Evolutionary conservation across 805 yeast species (phyloP).

Genomic region (Barnettozyma sp.): DNA sequence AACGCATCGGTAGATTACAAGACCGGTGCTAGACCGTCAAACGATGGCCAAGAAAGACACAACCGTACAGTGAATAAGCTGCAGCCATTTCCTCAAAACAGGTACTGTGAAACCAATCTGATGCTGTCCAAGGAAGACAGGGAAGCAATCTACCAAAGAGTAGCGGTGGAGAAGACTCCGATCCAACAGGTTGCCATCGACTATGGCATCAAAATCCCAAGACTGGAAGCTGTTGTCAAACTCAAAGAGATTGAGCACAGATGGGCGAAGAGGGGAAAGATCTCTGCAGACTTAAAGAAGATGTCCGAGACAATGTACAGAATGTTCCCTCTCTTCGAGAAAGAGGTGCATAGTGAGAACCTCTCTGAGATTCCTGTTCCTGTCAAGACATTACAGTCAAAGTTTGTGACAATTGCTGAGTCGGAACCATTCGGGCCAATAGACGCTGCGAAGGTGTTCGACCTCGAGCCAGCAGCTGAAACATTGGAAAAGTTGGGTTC

Average conservation of each 20-base stretch:
- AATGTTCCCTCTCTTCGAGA: slow-evolving; percentile 71
- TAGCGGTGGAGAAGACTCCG: slow-evolving; percentile 44
- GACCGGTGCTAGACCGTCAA: too few species aligned
- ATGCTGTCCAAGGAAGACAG: slow-evolving; percentile 55
- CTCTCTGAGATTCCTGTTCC: slow-evolving; percentile 94
- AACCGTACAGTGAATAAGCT: slow-evolving; percentile 24
- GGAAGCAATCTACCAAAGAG: slow-evolving; percentile 49
- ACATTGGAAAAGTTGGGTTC: slow-evolving; percentile 64
- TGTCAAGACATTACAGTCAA: slow-evolving; percentile 68
- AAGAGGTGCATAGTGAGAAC: slow-evolving; percentile 51
- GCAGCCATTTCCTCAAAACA: slow-evolving; percentile 80
- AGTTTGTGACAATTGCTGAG: slow-evolving; percentile 86
- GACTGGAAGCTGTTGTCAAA: slow-evolving; percentile 82
- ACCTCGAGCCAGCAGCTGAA: slow-evolving; percentile 79
- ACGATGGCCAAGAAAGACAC: slow-evolving; percentile 7
- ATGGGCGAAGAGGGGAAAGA: slow-evolving; percentile 46
- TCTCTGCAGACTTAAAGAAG: slow-evolving; percentile 48
- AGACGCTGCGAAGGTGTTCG: slow-evolving; percentile 84
- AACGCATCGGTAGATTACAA: slow-evolving; percentile 29
- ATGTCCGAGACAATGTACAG: slow-evolving; percentile 60
- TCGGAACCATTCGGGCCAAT: slow-evolving; percentile 93
- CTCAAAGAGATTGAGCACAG: slow-evolving; percentile 58
- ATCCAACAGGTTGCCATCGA: slow-evolving; percentile 71
- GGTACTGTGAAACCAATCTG: slow-evolving; percentile 59
- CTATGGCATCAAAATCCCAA: slow-evolving; percentile 73